These are phyloP conservation scores for Medicago lupulina DNA, from an alignment of 306 rosid genomes.

Conservation along the genomic window DNA sequence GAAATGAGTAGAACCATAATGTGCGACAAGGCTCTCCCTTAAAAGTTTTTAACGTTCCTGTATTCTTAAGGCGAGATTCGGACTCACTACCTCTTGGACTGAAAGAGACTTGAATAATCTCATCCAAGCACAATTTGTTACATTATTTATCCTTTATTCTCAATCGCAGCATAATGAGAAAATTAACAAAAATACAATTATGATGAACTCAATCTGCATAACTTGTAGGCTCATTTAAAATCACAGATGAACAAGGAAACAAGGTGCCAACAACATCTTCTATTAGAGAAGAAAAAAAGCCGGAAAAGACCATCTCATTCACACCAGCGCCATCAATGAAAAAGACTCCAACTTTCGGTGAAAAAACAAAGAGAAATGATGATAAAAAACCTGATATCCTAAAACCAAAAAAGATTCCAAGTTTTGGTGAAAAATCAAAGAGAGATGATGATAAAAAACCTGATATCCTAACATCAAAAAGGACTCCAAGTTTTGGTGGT, in stretches of 20 bases:
- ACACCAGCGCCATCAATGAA: slow-evolving; percentile 46
- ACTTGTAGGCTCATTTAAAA: slow-evolving; percentile 50
- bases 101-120: not conserved
- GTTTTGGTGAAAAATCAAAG: not conserved
- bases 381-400: slow-evolving; percentile 42
- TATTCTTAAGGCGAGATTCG: not conserved
- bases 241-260: slow-evolving; percentile 44
- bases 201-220: slow-evolving; percentile 24
- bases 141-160: not conserved
- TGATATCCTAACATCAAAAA: slow-evolving; percentile 41
- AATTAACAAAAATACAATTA: slow-evolving; percentile 4
- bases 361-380: not conserved
- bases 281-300: slow-evolving; percentile 38
- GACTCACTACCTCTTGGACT: not conserved
- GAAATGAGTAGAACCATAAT: not conserved
- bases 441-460: slow-evolving; percentile 26
- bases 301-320: slow-evolving; percentile 44
- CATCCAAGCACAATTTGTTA: not conserved
- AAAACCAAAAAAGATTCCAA: slow-evolving; percentile 31
- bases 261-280: slow-evolving; percentile 37
- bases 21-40: not conserved
- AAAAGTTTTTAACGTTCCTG: not conserved
- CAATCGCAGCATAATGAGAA: not conserved
- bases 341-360: slow-evolving; percentile 45
- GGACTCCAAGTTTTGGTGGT: slow-evolving; percentile 1